Evolutionary conservation across 331 rosid species (phyloP).

Genomic region (Pyrus hybrid): DNA sequence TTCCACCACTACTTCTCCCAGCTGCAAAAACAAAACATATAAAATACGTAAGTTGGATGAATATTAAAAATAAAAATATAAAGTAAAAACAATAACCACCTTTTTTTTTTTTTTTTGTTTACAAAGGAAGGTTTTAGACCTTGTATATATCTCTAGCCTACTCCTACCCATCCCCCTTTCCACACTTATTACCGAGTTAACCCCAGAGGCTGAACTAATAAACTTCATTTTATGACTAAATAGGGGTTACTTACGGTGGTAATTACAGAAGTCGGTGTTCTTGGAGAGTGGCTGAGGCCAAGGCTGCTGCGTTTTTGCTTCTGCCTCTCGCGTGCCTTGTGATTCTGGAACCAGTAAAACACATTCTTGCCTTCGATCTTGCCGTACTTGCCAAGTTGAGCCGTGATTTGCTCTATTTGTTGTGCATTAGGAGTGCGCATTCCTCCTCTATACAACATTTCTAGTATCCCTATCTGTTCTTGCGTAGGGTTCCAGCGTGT

Average conservation of each 20-base stretch:
- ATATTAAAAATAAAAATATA: no score
- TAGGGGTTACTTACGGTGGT: constrained; percentile 31
- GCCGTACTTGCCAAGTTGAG: constrained; percentile 75
- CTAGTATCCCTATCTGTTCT: constrained; percentile 88
- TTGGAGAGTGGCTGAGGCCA: constrained; percentile 48
- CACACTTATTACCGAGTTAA: not conserved
- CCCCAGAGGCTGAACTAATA: not conserved
- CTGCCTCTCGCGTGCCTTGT: constrained; percentile 90
- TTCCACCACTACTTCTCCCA: constrained; percentile 24
- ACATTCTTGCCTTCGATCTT: constrained; percentile 95
- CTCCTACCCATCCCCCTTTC: not conserved
- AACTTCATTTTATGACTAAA: not conserved
- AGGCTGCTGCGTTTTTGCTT: constrained; percentile 86
- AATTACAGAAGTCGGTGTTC: constrained; percentile 32
- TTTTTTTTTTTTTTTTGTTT: no score
- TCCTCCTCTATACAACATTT: constrained; percentile 72
- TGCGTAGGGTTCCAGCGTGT: constrained; percentile 96
- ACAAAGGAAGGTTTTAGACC: not conserved
- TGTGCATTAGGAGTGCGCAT: constrained; percentile 92
- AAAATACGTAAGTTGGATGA: not conserved
- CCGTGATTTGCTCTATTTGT: constrained; percentile 78
- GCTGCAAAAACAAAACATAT: not conserved
- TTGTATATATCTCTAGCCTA: not conserved
- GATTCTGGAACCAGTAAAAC: constrained; percentile 96
- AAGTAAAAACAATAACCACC: not conserved